These are phyloP conservation scores for Fusarium torreyae DNA, from an alignment of 2,329 filamentous ascomycete species.

Conservation along the genomic window DNA sequence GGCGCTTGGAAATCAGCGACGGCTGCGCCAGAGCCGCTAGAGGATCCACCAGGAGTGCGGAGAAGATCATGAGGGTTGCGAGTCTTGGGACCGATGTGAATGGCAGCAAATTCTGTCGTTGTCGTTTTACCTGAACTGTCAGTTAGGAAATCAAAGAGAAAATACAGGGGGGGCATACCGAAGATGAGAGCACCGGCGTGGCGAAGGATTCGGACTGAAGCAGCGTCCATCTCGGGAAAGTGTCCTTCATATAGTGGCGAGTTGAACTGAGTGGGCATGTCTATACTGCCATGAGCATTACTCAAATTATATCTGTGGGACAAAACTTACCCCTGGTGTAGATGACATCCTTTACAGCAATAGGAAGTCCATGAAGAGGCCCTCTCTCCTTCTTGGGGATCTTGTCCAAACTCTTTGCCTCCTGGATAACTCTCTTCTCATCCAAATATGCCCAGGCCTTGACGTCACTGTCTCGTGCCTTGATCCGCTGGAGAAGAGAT, in stretches of 20 bases:
- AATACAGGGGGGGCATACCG: slow-evolving; percentile 17
- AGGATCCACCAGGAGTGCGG: slow-evolving; percentile 78
- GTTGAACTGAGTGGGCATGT: slow-evolving; percentile 71
- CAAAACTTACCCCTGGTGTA: slow-evolving; percentile 63
- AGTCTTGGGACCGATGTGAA: slow-evolving; percentile 66
- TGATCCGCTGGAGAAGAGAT: slow-evolving; percentile 63
- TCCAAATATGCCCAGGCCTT: slow-evolving; percentile 68
- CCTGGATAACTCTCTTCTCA: slow-evolving; percentile 60
- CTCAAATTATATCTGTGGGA: neutral
- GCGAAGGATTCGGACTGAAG: slow-evolving; percentile 66
- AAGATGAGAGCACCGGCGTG: slow-evolving; percentile 72
- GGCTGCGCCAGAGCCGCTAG: slow-evolving; percentile 76
- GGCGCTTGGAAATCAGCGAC: slow-evolving; percentile 76
- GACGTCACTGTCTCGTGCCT: slow-evolving; percentile 60
- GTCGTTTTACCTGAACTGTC: slow-evolving; percentile 53
- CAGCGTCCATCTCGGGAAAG: slow-evolving; percentile 66
- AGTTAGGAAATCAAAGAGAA: neutral
- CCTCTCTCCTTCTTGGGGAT: slow-evolving; percentile 65
- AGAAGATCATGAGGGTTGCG: slow-evolving; percentile 75
- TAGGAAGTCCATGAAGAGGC: slow-evolving; percentile 69
- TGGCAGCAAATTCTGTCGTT: slow-evolving; percentile 76
- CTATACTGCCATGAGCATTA: slow-evolving; percentile 46
- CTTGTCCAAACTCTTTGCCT: slow-evolving; percentile 66
- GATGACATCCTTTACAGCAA: slow-evolving; percentile 74
- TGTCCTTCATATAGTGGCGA: slow-evolving; percentile 68